Conservation (phyloP, 1,139 yeast species). For the Yamadazyma friedrichii region DNA sequence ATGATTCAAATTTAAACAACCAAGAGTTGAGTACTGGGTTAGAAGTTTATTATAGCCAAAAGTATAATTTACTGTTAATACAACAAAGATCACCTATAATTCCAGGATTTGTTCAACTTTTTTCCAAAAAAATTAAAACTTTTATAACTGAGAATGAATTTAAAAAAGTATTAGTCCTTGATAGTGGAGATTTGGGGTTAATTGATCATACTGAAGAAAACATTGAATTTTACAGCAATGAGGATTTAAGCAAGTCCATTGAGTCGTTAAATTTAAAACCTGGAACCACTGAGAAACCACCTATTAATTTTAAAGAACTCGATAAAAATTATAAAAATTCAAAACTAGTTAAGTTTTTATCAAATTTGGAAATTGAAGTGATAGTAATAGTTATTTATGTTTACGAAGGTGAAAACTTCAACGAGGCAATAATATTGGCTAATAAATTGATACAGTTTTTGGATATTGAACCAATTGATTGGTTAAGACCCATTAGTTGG, state of each 20-base stretch:
- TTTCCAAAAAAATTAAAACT: conserved; percentile 38
- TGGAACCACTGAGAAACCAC: neutral
- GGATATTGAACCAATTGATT: conserved; percentile 21
- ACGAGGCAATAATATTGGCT: conserved; percentile 66
- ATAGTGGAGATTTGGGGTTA: conserved; percentile 70
- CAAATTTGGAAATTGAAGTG: conserved; percentile 5
- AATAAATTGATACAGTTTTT: conserved; percentile 29
- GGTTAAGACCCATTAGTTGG: conserved; percentile 77
- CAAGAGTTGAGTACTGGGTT: conserved; percentile 49
- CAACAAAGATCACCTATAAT: conserved; percentile 87
- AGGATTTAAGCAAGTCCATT: conserved; percentile 33
- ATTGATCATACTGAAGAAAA: conserved; percentile 24
- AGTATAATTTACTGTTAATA: conserved; percentile 49
- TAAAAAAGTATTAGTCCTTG: conserved; percentile 54
- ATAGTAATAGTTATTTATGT: conserved; percentile 50
- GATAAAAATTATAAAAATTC: conserved; percentile 16
- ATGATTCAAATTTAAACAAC: conserved; percentile 36
- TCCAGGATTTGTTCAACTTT: conserved; percentile 56
- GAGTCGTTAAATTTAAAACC: conserved; percentile 22
- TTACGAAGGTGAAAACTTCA: conserved; percentile 86
- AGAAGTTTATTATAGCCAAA: conserved; percentile 52
- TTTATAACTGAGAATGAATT: conserved; percentile 44
- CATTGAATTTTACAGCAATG: conserved; percentile 31
- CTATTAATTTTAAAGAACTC: conserved; percentile 4
- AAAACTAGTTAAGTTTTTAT: conserved; percentile 16